These are phyloP conservation scores for Rhizopus delemar DNA, from an alignment of 371 early-diverging fungal species.

Conservation along the genomic window DNA sequence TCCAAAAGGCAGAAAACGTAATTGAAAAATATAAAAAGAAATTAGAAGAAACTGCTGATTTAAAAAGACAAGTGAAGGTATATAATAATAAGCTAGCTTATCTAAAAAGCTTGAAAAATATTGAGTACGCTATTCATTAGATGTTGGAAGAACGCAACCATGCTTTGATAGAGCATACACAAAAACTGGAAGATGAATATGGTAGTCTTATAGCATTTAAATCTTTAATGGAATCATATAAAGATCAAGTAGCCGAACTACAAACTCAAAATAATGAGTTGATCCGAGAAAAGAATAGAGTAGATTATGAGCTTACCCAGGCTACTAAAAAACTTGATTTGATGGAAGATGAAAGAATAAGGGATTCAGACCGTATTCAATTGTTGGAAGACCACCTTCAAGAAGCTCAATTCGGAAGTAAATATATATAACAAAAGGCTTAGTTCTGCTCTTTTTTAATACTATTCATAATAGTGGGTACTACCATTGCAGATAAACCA, in stretches of 20 bases:
- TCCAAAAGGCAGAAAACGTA: conserved; percentile 89
- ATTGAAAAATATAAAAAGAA: conserved; percentile 94
- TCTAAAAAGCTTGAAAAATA: neutral
- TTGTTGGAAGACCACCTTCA: conserved; percentile 78
- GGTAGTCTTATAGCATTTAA: conserved; percentile 77
- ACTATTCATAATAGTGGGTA: conserved; percentile 8
- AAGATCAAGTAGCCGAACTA: conserved; percentile 74
- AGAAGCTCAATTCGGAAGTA: conserved; percentile 78
- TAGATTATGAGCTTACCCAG: conserved; percentile 72
- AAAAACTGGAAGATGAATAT: conserved; percentile 84
- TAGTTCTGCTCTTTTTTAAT: neutral
- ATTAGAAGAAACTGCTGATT: conserved; percentile 82
- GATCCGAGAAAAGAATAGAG: conserved; percentile 69
- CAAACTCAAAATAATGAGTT: conserved; percentile 73
- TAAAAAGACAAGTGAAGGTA: conserved; percentile 76
- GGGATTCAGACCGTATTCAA: conserved; percentile 76
- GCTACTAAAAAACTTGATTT: conserved; percentile 63
- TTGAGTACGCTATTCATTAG: conserved; percentile 11
- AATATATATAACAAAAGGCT: conserved; percentile 1
- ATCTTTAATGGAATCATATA: conserved; percentile 83
- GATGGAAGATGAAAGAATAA: conserved; percentile 63
- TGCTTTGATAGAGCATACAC: conserved; percentile 64
- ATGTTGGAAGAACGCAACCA: conserved; percentile 78
- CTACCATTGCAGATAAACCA: conserved; percentile 11
- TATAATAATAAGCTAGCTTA: neutral